phyloP scores from a whole-genome alignment of 768 basidiomycete genomes.

The Tylopilus vinaceipallidus region DNA sequence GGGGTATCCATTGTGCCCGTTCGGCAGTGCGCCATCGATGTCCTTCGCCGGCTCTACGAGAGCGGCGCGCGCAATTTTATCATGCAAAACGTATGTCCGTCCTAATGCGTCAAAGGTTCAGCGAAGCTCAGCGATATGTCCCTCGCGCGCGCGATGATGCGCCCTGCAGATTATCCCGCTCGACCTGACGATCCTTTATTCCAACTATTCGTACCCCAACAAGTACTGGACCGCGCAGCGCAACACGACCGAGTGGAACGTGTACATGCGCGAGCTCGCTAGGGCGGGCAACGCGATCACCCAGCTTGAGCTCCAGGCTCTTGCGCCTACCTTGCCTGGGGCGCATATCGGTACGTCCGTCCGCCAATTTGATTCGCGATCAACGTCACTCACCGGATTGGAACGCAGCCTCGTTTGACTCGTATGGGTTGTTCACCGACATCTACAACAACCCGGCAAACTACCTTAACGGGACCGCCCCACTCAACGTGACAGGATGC shows the following conservation, averaged over 20 bases:
- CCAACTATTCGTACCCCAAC: slow-evolving; percentile 45
- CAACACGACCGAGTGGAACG: slow-evolving; percentile 58
- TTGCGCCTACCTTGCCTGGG: slow-evolving; percentile 46
- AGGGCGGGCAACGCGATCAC: slow-evolving; percentile 51
- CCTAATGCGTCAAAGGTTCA: too few relatives aligned
- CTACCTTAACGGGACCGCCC: slow-evolving; percentile 65
- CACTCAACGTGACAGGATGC: slow-evolving; percentile 55
- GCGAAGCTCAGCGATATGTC: too few relatives aligned
- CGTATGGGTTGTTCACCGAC: slow-evolving; percentile 57
- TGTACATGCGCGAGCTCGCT: slow-evolving; percentile 53
- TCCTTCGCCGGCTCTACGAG: slow-evolving; percentile 54
- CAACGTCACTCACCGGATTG: not conserved
- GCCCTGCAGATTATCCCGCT: slow-evolving; percentile 53
- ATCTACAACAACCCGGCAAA: slow-evolving; percentile 48
- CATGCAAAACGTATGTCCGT: slow-evolving; percentile 57
- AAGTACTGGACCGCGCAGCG: slow-evolving; percentile 48
- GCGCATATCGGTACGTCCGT: slow-evolving; percentile 52
- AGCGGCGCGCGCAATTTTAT: slow-evolving; percentile 65
- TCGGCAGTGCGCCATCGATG: slow-evolving; percentile 55
- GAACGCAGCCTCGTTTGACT: slow-evolving; percentile 54
- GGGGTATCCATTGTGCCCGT: slow-evolving; percentile 58
- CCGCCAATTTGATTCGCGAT: not conserved
- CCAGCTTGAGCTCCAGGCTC: slow-evolving; percentile 46
- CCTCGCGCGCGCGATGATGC: too few relatives aligned
- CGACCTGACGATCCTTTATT: slow-evolving; percentile 46